A percentile compares a stretch with the other conserved stretches of the same genome.
These are phyloP conservation scores for Uronychia binucleata DNA, from an alignment of 73 alveolate species.

Conservation along the genomic window DNA sequence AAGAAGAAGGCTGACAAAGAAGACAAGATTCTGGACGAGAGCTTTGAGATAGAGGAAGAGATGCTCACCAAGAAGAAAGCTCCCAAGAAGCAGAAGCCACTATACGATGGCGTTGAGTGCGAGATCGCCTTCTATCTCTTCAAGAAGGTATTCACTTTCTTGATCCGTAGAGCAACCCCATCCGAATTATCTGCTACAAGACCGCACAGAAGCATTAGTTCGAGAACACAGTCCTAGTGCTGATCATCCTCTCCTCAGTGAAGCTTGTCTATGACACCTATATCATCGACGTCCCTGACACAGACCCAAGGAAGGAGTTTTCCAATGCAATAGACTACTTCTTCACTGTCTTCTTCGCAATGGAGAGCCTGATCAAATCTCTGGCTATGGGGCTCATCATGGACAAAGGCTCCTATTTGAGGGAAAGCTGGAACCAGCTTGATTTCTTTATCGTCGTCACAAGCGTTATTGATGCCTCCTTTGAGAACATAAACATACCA, in stretches of 20 bases:
- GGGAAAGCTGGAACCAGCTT: conserved; percentile 92
- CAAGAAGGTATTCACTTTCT: conserved; percentile 72
- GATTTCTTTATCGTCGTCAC: conserved; percentile 93
- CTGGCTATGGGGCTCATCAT: conserved; percentile 81
- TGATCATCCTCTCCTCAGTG: conserved; percentile 36
- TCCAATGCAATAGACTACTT: conserved; percentile 40
- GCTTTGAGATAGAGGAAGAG: conserved; percentile 30
- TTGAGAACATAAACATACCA: conserved; percentile 52
- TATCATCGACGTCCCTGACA: conserved; percentile 1
- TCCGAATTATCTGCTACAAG: conserved; percentile 34
- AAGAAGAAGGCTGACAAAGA: conserved; percentile 3
- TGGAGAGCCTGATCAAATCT: conserved; percentile 75
- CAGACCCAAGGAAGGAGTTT: not conserved
- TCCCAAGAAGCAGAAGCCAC: conserved; percentile 8
- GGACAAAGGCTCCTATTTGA: conserved; percentile 82
- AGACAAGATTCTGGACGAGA: conserved; percentile 26
- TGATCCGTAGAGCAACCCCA: conserved; percentile 5
- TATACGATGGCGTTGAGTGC: conserved; percentile 81
- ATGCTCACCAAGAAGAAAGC: conserved; percentile 17
- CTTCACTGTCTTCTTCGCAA: conserved; percentile 70
- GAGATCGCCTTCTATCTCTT: conserved; percentile 76
- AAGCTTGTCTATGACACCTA: conserved; percentile 59
- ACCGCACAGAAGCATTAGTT: conserved; percentile 21
- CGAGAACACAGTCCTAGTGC: conserved; percentile 35
- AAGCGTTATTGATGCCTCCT: conserved; percentile 82